Conservation (phyloP, 2,329 filamentous ascomycete genomes). For the Raffaelea ambrosiae region DNA sequence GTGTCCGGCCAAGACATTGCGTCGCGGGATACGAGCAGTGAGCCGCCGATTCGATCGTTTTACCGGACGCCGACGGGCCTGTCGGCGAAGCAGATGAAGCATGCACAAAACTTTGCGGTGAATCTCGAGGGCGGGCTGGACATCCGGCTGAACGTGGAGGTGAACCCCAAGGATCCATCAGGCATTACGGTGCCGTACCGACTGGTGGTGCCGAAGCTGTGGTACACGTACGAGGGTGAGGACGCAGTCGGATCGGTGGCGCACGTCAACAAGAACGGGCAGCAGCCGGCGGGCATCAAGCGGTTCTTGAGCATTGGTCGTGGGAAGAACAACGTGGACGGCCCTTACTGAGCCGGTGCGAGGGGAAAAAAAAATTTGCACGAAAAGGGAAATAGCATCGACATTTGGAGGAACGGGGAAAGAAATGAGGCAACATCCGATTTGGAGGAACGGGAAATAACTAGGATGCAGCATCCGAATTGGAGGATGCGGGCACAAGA, state of each 20-base stretch:
- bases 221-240: slow-evolving; percentile 43
- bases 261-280: too few species aligned
- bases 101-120: slow-evolving; percentile 48
- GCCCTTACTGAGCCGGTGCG: too few species aligned
- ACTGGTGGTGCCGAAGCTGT: slow-evolving; percentile 72
- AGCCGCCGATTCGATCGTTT: slow-evolving; percentile 33
- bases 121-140: slow-evolving; percentile 79
- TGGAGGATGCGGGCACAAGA: too few species aligned
- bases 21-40: too few species aligned
- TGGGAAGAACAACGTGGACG: slow-evolving; percentile 3
- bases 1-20: too few species aligned
- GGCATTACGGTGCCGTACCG: slow-evolving; percentile 85
- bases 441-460: too few species aligned
- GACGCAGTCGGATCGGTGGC: slow-evolving; percentile 23
- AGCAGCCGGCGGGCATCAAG: slow-evolving; percentile 28
- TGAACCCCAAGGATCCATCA: slow-evolving; percentile 74
- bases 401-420: too few species aligned
- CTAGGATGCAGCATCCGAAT: too few species aligned
- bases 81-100: slow-evolving; percentile 51
- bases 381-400: too few species aligned
- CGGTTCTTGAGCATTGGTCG: slow-evolving; percentile 32
- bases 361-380: too few species aligned
- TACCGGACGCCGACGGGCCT: slow-evolving; percentile 64
- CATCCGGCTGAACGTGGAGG: slow-evolving; percentile 81
- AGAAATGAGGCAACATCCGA: too few species aligned